Percentiles rank a stretch among this genome's conserved stretches.
These are phyloP conservation scores for Pyricularia pennisetigena DNA, from an alignment of 2,329 filamentous ascomycete genomes.

Conservation along the genomic window DNA sequence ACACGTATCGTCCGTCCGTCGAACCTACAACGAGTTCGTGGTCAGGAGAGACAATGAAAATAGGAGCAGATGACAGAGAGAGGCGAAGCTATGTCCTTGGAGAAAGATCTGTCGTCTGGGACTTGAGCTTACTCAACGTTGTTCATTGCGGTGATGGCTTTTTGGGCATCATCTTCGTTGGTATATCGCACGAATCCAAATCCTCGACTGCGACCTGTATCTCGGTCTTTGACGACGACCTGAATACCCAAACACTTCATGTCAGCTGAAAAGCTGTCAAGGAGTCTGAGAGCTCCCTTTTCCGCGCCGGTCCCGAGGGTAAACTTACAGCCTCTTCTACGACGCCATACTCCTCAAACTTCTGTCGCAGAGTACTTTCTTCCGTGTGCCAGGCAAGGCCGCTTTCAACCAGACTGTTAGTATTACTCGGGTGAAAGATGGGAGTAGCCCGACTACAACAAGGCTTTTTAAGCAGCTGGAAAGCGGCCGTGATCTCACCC, in stretches of 20 bases:
- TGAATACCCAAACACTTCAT: slow-evolving; percentile 24
- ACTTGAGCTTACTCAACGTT: slow-evolving; percentile 66
- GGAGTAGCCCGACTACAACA: neutral
- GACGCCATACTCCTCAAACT: slow-evolving; percentile 84
- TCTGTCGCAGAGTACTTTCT: slow-evolving; percentile 73
- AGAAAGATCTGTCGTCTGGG: too few species aligned
- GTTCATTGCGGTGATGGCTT: slow-evolving; percentile 72
- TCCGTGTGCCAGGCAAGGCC: slow-evolving; percentile 99
- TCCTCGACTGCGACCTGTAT: slow-evolving; percentile 91
- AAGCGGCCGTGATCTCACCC: slow-evolving; percentile 49
- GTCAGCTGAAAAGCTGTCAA: neutral
- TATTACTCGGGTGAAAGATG: neutral
- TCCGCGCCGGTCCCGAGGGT: neutral
- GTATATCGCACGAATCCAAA: slow-evolving; percentile 94
- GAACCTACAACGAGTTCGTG: slow-evolving; percentile 50
- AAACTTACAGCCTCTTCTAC: slow-evolving; percentile 90
- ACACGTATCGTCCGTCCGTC: slow-evolving; percentile 92
- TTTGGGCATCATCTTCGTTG: slow-evolving; percentile 65
- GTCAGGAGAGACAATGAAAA: neutral
- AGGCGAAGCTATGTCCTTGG: neutral
- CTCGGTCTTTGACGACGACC: slow-evolving; percentile 96
- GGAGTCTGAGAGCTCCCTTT: neutral
- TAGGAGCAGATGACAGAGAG: slow-evolving; percentile 7
- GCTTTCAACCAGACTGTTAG: slow-evolving; percentile 33
- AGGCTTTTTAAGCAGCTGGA: neutral